Percentiles rank a stretch among this genome's conserved stretches.
phyloP scores from a whole-genome alignment of 2,329 filamentous ascomycete species.

The Alternaria solani region DNA sequence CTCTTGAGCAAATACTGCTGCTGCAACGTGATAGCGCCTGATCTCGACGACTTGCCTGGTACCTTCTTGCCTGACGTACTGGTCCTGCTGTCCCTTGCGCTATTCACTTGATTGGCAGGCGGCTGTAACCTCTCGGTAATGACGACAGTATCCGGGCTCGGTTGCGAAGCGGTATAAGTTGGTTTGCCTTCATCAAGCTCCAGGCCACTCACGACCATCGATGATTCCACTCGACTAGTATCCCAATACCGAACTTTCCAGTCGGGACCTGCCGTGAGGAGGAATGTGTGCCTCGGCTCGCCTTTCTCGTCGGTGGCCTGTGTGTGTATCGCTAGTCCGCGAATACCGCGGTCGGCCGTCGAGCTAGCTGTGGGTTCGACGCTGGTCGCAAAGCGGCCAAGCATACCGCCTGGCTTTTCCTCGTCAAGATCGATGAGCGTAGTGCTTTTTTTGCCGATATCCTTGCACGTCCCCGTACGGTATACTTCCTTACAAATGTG shows the following conservation, averaged over 20 bases:
- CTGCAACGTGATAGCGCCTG: slow-evolving; percentile 90
- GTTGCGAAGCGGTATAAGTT: slow-evolving; percentile 62
- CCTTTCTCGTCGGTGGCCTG: slow-evolving; percentile 74
- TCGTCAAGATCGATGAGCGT: slow-evolving; percentile 90
- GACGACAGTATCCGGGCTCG: slow-evolving; percentile 53
- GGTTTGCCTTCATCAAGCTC: slow-evolving; percentile 74
- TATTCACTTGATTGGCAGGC: slow-evolving; percentile 22
- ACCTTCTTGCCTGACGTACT: slow-evolving; percentile 49
- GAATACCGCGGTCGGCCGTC: slow-evolving; percentile 71
- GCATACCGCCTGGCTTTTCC: slow-evolving; percentile 83
- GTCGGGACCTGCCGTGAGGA: slow-evolving; percentile 88
- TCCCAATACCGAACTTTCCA: slow-evolving; percentile 96
- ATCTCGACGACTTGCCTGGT: slow-evolving; percentile 66
- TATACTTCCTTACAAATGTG: slow-evolving; percentile 88
- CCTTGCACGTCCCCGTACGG: slow-evolving; percentile 61
- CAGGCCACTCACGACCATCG: slow-evolving; percentile 80
- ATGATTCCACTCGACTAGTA: slow-evolving; percentile 77
- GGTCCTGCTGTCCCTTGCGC: slow-evolving; percentile 36
- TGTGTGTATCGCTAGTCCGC: slow-evolving; percentile 76
- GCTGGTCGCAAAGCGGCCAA: slow-evolving; percentile 81
- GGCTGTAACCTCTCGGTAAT: slow-evolving; percentile 49
- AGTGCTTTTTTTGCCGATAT: slow-evolving; percentile 57
- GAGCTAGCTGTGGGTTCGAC: slow-evolving; percentile 61
- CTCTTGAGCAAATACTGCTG: slow-evolving; percentile 86
- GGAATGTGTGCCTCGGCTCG: slow-evolving; percentile 79